Conservation (phyloP, 768 basidiomycete species). For the Scleroderma bovista region DNA sequence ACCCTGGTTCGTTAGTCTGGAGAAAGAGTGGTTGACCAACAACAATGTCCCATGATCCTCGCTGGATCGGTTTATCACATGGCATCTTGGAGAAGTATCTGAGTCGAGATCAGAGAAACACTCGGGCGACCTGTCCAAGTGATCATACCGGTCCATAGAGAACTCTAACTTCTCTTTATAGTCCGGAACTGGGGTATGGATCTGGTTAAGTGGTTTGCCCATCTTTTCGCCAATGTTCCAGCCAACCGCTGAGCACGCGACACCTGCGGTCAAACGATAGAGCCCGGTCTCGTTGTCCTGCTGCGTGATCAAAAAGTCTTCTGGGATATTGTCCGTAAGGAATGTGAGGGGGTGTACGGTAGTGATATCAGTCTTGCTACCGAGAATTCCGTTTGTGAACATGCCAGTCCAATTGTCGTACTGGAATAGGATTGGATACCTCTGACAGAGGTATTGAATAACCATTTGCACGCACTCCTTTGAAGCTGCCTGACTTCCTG, state of each 20-base stretch:
- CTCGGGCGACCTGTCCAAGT: background rate
- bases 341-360: conserved; percentile 35
- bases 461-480: conserved; percentile 51
- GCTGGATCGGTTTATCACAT: conserved; percentile 44
- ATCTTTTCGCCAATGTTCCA: conserved; percentile 47
- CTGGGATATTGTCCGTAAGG: conserved; percentile 47
- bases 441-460: conserved; percentile 48
- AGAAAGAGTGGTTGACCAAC: conserved; percentile 44
- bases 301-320: conserved; percentile 44
- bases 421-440: conserved; percentile 51
- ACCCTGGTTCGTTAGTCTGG: conserved; percentile 37
- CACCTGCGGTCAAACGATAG: conserved; percentile 41
- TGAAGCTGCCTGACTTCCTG: conserved; percentile 45
- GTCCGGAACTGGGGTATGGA: conserved; percentile 44
- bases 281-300: conserved; percentile 38
- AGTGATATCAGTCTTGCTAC: conserved; percentile 22
- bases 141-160: conserved; percentile 43
- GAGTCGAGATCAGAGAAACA: background rate
- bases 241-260: conserved; percentile 43
- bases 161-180: conserved; percentile 44
- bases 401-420: conserved; percentile 29
- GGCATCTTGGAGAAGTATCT: conserved; percentile 47
- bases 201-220: conserved; percentile 40
- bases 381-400: conserved; percentile 42
- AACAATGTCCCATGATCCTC: conserved; percentile 48